These are phyloP conservation scores for Neopestalotiopsis sp. DNA, from an alignment of 2,329 filamentous ascomycete genomes.

Conservation along the genomic window DNA sequence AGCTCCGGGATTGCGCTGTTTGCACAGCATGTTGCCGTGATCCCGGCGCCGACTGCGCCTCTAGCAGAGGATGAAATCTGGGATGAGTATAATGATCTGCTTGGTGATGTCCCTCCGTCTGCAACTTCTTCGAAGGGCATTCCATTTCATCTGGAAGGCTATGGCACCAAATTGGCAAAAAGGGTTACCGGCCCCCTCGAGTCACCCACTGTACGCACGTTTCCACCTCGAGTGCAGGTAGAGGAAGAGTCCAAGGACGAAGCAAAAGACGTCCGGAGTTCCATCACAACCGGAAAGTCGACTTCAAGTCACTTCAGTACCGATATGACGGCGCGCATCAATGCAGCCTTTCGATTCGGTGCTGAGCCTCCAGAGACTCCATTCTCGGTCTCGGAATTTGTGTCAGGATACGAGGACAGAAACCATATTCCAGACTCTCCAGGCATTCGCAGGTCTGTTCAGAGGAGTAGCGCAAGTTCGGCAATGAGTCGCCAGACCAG, in stretches of 20 bases:
- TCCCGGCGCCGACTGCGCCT: constrained; percentile 66
- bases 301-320: constrained; percentile 59
- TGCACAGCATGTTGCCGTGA: constrained; percentile 63
- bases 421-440: constrained; percentile 33
- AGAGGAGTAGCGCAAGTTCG: constrained; percentile 39
- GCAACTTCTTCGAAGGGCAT: constrained; percentile 61
- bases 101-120: constrained; percentile 68
- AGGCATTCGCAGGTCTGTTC: constrained; percentile 25
- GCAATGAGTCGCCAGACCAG: constrained; percentile 38
- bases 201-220: constrained; percentile 51
- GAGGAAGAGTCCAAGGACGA: background rate
- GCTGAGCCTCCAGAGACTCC: constrained; percentile 49
- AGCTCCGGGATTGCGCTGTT: constrained; percentile 69
- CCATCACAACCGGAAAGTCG: constrained; percentile 39
- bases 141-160: constrained; percentile 62
- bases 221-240: constrained; percentile 24
- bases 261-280: constrained; percentile 34
- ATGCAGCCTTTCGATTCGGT: constrained; percentile 50
- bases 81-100: constrained; percentile 91
- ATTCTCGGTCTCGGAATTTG: constrained; percentile 49
- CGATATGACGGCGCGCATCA: constrained; percentile 60
- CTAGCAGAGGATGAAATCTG: constrained; percentile 86
- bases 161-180: constrained; percentile 44
- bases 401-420: constrained; percentile 45
- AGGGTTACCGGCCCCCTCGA: constrained; percentile 46